Evolutionary conservation across 2,329 filamentous ascomycete species (phyloP).

Genomic region (Thielaviopsis euricoi): DNA sequence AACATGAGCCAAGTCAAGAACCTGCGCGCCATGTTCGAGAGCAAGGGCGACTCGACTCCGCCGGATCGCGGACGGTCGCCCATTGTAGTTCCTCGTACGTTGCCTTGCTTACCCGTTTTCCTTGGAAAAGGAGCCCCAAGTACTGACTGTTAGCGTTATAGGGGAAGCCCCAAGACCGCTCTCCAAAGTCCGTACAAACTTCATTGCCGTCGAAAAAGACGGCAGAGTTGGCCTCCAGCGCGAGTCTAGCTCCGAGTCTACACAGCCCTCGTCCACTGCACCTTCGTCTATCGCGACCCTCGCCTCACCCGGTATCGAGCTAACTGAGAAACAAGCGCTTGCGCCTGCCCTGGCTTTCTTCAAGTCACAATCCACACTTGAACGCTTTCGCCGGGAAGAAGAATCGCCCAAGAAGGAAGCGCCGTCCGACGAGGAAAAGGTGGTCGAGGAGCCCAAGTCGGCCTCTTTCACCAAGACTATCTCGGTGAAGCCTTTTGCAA

Average conservation of each 20-base stretch:
- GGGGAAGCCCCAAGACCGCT: slow-evolving; percentile 44
- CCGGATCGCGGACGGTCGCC: slow-evolving; percentile 57
- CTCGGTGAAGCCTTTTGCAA: neutral
- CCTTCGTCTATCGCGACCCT: neutral
- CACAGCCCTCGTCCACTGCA: slow-evolving; percentile 13
- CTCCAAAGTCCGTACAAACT: slow-evolving; percentile 60
- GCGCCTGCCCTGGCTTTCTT: neutral
- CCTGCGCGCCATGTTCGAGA: slow-evolving; percentile 67
- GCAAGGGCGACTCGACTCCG: slow-evolving; percentile 47
- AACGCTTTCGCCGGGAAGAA: neutral
- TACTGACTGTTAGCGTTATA: neutral
- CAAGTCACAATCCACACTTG: neutral
- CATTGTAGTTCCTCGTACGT: slow-evolving; percentile 29
- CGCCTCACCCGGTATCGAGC: neutral
- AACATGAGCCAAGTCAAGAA: slow-evolving; percentile 55
- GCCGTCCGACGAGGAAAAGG: neutral
- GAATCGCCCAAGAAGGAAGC: neutral
- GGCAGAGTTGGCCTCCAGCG: slow-evolving; percentile 36
- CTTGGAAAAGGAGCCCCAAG: neutral
- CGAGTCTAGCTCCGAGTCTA: slow-evolving; percentile 27
- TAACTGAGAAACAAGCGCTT: neutral
- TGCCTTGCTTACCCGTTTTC: slow-evolving; percentile 17
- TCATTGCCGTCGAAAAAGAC: slow-evolving; percentile 56
- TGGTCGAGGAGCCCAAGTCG: neutral
- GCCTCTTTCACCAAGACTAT: neutral